Base-by-base conservation (phyloP, 768 basidiomycete genomes). In the Tylopilus subfusipes region DNA sequence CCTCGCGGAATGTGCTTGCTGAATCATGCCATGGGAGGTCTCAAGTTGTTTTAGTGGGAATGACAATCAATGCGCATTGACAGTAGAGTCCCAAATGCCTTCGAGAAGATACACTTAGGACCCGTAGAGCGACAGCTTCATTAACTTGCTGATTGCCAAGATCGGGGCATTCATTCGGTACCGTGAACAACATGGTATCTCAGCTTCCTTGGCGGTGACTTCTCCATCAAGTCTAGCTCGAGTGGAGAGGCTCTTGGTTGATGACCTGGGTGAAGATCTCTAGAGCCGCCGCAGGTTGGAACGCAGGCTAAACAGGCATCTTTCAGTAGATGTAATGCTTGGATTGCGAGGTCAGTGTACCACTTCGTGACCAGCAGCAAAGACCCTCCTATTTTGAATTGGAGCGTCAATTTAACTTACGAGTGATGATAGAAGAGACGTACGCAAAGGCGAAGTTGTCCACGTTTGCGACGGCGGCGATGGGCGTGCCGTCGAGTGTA, bases 401-500 rank as follows among this genome's bases (percentile, higher is more conserved):
- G 22, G 8, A 30, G 38, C 19, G 25, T 49, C 21, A 42, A 24
- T 9, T 4, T 19, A 19, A 22, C n/a, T 31, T 12, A 21, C 5
- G 11, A 19, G 16, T 18, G 21, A 1, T 0, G 24, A 45, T 14
- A 19, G 33, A 31, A 12, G 29, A n/a, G 21, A 77, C 83, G 59
- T 54, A 85, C 83, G 83, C 85, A 65, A 86, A 87, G 0, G 81
- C 73, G 63, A 86, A 85, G 53, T 83, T 83, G 56, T 81, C 82
- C 30, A 86, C 79, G 48, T 85, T 85, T 63, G 83, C 78, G 18
- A 85, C 75, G 0, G 82, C 80, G 0, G 82, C 85, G 6, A 86
- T 77, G 0, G 81, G 58, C 7, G 64, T 68, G 2, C 78, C 82
- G 33, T 74, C 51, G 22, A 86, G 76, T 0, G 84, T 84, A 72